Conservation (phyloP, 768 basidiomycete genomes). For the Boletus speciosus region DNA sequence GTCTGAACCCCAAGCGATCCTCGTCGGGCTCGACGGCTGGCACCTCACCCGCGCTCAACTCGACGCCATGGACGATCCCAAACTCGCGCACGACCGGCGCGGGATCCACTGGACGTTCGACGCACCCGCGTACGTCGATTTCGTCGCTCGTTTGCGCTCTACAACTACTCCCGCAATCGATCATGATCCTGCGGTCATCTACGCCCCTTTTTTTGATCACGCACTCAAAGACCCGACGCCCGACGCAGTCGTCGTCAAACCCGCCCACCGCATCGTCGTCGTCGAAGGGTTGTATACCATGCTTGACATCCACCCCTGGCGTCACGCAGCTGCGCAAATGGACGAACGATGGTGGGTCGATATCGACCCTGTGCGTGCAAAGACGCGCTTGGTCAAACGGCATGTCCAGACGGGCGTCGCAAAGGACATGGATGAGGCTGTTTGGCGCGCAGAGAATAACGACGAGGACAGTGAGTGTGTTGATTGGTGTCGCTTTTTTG, state of each 20-base stretch:
- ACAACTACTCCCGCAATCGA: conserved; percentile 5
- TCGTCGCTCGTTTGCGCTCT: conserved; percentile 53
- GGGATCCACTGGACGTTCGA: conserved; percentile 95
- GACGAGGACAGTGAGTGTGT: conserved; percentile 65
- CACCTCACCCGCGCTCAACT: conserved; percentile 80
- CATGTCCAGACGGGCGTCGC: conserved; percentile 80
- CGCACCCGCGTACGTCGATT: conserved; percentile 62
- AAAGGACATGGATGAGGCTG: conserved; percentile 57
- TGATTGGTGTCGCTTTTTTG: too few species aligned
- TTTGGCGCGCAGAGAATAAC: conserved; percentile 71
- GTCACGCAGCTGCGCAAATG: conserved; percentile 53
- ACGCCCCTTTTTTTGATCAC: conserved; percentile 85
- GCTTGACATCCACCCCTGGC: conserved; percentile 69
- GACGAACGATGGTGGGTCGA: conserved; percentile 81
- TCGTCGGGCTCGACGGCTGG: conserved; percentile 90
- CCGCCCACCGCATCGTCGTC: conserved; percentile 72
- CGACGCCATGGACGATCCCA: conserved; percentile 70
- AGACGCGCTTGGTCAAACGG: conserved; percentile 57
- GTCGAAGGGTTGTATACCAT: conserved; percentile 91
- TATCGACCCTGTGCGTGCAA: conserved; percentile 53
- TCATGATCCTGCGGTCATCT: conserved; percentile 31
- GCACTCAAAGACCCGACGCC: conserved; percentile 80
- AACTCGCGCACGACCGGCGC: conserved; percentile 71
- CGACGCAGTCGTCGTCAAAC: conserved; percentile 53
- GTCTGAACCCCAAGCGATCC: conserved; percentile 40